phyloP scores from a whole-genome alignment of 495 filamentous ascomycete genomes.

The Penicillium longicatenatum region DNA sequence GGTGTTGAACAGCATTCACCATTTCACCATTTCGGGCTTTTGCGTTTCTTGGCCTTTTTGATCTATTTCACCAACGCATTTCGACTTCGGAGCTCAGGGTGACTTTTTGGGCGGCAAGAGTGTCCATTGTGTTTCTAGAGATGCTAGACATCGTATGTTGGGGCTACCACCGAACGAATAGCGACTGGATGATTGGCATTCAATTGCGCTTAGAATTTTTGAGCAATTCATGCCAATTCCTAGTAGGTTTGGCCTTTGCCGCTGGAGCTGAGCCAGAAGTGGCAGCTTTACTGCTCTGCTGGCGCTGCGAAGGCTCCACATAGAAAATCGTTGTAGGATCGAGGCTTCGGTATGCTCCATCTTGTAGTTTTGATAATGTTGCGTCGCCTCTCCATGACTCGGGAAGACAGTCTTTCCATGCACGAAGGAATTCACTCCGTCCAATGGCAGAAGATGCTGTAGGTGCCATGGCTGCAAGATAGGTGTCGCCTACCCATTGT shows the following conservation, averaged over 20 bases:
- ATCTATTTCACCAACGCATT: slow-evolving; percentile 5
- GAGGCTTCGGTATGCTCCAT: slow-evolving; percentile 38
- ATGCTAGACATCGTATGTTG: slow-evolving; percentile 20
- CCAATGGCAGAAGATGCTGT: slow-evolving; percentile 34
- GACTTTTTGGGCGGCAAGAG: slow-evolving; percentile 20
- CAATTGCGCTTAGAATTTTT: slow-evolving; percentile 47
- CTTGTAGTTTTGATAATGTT: slow-evolving; percentile 47
- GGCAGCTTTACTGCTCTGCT: slow-evolving; percentile 34
- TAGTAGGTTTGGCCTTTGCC: slow-evolving; percentile 52
- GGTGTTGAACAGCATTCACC: slow-evolving; percentile 63
- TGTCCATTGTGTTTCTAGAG: slow-evolving; percentile 26
- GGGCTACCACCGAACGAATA: slow-evolving; percentile 21
- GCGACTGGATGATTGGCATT: slow-evolving; percentile 20
- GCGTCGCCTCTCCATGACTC: slow-evolving; percentile 59
- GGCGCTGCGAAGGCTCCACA: slow-evolving; percentile 36
- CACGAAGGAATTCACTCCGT: slow-evolving; percentile 50
- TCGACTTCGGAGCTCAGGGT: not conserved
- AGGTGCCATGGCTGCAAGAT: slow-evolving; percentile 52
- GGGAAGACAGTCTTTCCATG: slow-evolving; percentile 60
- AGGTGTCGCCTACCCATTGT: slow-evolving; percentile 52
- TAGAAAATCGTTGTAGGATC: slow-evolving; percentile 45
- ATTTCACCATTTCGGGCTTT: slow-evolving; percentile 12
- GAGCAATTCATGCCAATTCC: slow-evolving; percentile 92
- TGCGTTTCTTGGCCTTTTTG: slow-evolving; percentile 13
- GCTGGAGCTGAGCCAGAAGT: slow-evolving; percentile 33